These are phyloP conservation scores for Fomitopsis palustris DNA, from an alignment of 1,284 basidiomycete genomes.

Conservation along the genomic window DNA sequence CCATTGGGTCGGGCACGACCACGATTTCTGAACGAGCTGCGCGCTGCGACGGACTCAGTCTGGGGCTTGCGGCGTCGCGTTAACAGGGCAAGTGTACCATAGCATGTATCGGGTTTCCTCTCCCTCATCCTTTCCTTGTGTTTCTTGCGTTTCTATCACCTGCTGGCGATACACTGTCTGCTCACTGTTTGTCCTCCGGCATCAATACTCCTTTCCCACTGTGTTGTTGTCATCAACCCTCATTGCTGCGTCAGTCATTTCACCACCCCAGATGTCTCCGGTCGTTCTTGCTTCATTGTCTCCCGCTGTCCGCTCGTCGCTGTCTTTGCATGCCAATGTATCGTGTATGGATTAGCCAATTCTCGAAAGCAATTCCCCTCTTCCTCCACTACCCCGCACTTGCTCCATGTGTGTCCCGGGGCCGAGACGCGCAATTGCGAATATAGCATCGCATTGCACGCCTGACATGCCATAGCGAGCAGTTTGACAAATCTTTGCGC, in stretches of 20 bases:
- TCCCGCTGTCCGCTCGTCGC: slow-evolving; percentile 5
- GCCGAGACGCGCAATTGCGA: neutral
- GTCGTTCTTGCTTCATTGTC: slow-evolving; percentile 2
- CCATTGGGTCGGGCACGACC: neutral
- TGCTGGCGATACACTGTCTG: neutral
- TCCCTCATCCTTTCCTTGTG: neutral
- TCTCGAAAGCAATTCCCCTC: neutral
- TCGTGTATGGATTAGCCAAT: slow-evolving; percentile 14
- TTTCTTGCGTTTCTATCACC: neutral
- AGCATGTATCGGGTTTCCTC: neutral
- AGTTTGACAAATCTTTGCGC: neutral
- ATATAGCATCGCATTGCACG: neutral
- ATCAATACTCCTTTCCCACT: neutral
- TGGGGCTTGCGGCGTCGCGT: slow-evolving; percentile 3
- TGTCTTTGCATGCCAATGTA: slow-evolving; percentile 20
- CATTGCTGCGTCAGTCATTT: neutral
- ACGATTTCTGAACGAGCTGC: neutral
- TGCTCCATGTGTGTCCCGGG: neutral
- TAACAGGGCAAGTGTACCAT: neutral
- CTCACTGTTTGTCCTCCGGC: neutral
- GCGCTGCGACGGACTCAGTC: slow-evolving; percentile 2
- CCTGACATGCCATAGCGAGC: neutral
- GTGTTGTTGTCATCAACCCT: neutral
- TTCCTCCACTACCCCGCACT: neutral
- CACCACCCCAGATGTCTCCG: neutral